phyloP scores from a whole-genome alignment of 2,329 filamentous ascomycete genomes.

The Botrytis sinoallii region DNA sequence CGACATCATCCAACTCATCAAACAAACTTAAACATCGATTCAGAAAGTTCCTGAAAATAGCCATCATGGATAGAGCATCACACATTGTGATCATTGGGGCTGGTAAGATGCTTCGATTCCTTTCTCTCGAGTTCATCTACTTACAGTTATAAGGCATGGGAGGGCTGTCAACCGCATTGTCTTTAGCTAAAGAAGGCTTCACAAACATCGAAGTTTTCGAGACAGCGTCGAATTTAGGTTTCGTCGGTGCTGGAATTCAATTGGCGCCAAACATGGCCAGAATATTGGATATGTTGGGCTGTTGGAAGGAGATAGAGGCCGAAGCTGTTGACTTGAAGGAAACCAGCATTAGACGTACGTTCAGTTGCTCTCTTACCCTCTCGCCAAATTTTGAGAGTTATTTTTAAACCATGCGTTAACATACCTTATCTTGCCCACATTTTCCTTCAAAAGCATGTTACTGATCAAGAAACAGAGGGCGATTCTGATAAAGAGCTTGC shows the following conservation, averaged over 20 bases:
- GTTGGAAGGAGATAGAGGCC: slow-evolving; percentile 66
- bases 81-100: slow-evolving; percentile 48
- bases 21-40: neutral
- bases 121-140: neutral
- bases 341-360: slow-evolving; percentile 67
- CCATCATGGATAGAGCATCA: slow-evolving; percentile 6
- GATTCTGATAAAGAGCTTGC: slow-evolving; percentile 65
- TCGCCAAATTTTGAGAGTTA: neutral
- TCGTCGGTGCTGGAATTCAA: slow-evolving; percentile 83
- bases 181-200: slow-evolving; percentile 74
- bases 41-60: neutral
- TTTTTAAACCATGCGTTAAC: neutral
- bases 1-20: neutral
- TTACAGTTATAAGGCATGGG: slow-evolving; percentile 62
- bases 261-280: slow-evolving; percentile 78
- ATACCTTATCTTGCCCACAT: neutral
- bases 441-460: neutral
- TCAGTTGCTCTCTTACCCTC: neutral
- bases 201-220: slow-evolving; percentile 72
- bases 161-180: slow-evolving; percentile 67
- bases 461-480: slow-evolving; percentile 49
- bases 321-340: slow-evolving; percentile 69
- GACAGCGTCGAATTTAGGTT: slow-evolving; percentile 68
- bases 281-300: slow-evolving; percentile 69
- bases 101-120: slow-evolving; percentile 38